phyloP scores from a whole-genome alignment of 306 rosid species.

The Abrus precatorius region DNA sequence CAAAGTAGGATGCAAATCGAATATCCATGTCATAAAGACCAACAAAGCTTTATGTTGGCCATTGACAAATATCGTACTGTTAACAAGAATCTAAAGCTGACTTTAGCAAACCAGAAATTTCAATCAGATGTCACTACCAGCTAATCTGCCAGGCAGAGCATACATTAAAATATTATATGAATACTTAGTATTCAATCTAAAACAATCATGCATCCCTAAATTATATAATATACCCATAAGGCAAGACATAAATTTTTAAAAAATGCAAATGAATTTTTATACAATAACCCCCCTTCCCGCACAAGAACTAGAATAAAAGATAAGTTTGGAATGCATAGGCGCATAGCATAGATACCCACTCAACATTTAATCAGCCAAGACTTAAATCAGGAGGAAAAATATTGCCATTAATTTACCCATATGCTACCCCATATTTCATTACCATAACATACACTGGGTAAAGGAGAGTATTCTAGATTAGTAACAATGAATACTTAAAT shows the following conservation, averaged over 20 bases:
- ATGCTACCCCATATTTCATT: neutral
- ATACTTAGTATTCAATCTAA: slow-evolving; percentile 14
- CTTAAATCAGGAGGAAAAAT: slow-evolving; percentile 11
- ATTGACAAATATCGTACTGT: neutral
- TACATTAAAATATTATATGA: slow-evolving; percentile 2
- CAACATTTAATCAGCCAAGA: slow-evolving; percentile 14
- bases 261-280: slow-evolving; percentile 22
- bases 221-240: neutral
- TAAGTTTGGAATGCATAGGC: slow-evolving; percentile 15
- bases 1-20: neutral
- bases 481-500: slow-evolving; percentile 24
- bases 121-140: slow-evolving; percentile 4
- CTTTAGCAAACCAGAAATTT: neutral
- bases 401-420: neutral
- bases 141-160: slow-evolving; percentile 7
- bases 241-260: slow-evolving; percentile 3
- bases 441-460: slow-evolving; percentile 6
- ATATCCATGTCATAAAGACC: slow-evolving; percentile 3
- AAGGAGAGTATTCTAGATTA: neutral
- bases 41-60: neutral
- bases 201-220: slow-evolving; percentile 14
- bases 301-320: neutral
- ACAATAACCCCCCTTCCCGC: neutral
- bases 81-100: neutral
- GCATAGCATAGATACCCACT: neutral